These are phyloP conservation scores for Suillus spraguei DNA, from an alignment of 768 basidiomycete species.

Conservation along the genomic window DNA sequence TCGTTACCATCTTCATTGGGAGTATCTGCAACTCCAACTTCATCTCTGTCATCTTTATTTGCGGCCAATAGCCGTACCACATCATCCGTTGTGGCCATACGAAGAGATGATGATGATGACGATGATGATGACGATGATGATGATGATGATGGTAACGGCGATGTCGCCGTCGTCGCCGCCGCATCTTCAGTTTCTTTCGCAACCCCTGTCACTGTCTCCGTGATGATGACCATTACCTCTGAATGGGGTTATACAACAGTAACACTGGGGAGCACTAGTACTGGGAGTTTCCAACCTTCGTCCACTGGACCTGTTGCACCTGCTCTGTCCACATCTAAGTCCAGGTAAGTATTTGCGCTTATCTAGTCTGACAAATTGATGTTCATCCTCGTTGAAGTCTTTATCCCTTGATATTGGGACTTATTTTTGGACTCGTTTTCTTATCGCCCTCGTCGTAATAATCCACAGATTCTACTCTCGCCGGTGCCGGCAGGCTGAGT, in stretches of 20 bases:
- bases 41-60: not conserved
- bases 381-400: constrained; percentile 11
- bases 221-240: not conserved
- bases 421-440: constrained; percentile 12
- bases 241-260: not conserved
- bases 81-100: not conserved
- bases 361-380: constrained; percentile 2
- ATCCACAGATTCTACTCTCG: constrained; percentile 13
- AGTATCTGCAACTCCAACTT: not conserved
- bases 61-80: too few relatives aligned
- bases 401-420: constrained; percentile 17
- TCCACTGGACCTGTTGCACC: constrained; percentile 10
- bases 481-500: constrained; percentile 4
- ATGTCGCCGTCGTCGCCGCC: too few relatives aligned
- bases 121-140: not conserved
- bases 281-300: constrained; percentile 3
- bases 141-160: too few relatives aligned
- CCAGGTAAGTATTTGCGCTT: constrained; percentile 15
- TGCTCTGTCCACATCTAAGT: constrained; percentile 3
- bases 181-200: not conserved
- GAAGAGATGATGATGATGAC: not conserved
- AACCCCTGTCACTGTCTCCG: not conserved
- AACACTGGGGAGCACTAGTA: constrained; percentile 5
- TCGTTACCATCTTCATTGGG: too few relatives aligned
- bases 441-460: constrained; percentile 13